A percentile compares a stretch with the other conserved stretches of the same genome.
Evolutionary conservation across 805 yeast genomes (phyloP).

Genomic region (Candida broadrunensis): DNA sequence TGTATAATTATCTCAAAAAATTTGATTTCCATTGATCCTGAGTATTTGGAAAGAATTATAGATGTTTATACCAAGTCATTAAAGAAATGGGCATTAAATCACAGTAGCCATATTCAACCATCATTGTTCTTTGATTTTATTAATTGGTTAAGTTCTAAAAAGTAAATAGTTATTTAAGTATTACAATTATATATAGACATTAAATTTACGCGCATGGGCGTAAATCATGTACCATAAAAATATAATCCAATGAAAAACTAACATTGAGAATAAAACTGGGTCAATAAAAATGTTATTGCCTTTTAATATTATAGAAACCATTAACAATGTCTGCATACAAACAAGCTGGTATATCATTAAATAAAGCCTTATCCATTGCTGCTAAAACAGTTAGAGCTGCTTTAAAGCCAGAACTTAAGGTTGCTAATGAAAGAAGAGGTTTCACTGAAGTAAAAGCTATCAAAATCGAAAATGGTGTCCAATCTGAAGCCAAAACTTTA

Average conservation of each 20-base stretch:
- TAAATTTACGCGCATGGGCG: too few species aligned
- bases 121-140: slow-evolving; percentile 71
- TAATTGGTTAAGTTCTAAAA: slow-evolving; percentile 71
- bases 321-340: slow-evolving; percentile 43
- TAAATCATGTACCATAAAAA: too few species aligned
- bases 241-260: too few species aligned
- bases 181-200: too few species aligned
- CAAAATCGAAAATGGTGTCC: slow-evolving; percentile 67
- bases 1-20: slow-evolving; percentile 66
- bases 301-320: too few species aligned
- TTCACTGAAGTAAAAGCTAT: slow-evolving; percentile 70
- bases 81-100: slow-evolving; percentile 56
- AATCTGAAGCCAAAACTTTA: slow-evolving; percentile 39
- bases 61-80: slow-evolving; percentile 56
- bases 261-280: too few species aligned
- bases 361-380: slow-evolving; percentile 87
- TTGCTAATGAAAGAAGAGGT: slow-evolving; percentile 69
- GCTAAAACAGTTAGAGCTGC: slow-evolving; percentile 86
- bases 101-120: slow-evolving; percentile 47
- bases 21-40: slow-evolving; percentile 34
- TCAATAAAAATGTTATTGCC: too few species aligned
- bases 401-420: slow-evolving; percentile 81
- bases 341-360: slow-evolving; percentile 57
- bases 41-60: slow-evolving; percentile 41
- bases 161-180: too few species aligned